Evolutionary conservation across 805 yeast genomes (phyloP).

Genomic region (Candida gorgasii): DNA sequence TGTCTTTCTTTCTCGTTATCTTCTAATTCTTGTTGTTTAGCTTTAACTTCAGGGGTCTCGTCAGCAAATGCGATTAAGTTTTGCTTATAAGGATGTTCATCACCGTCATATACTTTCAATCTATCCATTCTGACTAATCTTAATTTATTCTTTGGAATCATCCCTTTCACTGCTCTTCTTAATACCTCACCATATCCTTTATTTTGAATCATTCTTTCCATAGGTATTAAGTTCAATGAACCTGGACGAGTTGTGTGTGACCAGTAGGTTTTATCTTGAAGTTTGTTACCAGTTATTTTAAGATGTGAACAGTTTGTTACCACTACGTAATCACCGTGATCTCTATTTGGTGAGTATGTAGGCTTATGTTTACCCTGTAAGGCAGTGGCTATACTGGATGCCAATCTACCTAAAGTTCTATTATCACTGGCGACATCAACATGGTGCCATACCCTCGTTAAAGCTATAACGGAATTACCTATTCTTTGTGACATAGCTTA

Average conservation of each 20-base stretch:
- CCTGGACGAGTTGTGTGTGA: constrained; percentile 91
- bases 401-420: constrained; percentile 89
- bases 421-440: constrained; percentile 83
- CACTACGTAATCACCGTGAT: constrained; percentile 95
- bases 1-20: constrained; percentile 30
- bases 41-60: constrained; percentile 56
- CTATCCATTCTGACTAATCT: constrained; percentile 80
- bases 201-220: constrained; percentile 72
- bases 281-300: constrained; percentile 82
- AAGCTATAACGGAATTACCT: constrained; percentile 62
- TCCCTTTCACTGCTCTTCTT: constrained; percentile 86
- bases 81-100: constrained; percentile 80
- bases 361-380: constrained; percentile 99
- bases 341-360: constrained; percentile 66
- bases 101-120: constrained; percentile 83
- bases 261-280: constrained; percentile 81
- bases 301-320: constrained; percentile 87
- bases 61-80: constrained; percentile 86
- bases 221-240: constrained; percentile 75
- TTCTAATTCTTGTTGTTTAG: constrained; percentile 42
- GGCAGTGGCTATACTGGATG: constrained; percentile 82
- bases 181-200: constrained; percentile 88
- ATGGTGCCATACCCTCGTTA: constrained; percentile 93
- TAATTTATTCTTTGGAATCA: constrained; percentile 91
- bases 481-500: constrained; percentile 33